Evolutionary conservation across 2,329 filamentous ascomycete genomes (phyloP).

Genomic region (Westerdykella sp.): DNA sequence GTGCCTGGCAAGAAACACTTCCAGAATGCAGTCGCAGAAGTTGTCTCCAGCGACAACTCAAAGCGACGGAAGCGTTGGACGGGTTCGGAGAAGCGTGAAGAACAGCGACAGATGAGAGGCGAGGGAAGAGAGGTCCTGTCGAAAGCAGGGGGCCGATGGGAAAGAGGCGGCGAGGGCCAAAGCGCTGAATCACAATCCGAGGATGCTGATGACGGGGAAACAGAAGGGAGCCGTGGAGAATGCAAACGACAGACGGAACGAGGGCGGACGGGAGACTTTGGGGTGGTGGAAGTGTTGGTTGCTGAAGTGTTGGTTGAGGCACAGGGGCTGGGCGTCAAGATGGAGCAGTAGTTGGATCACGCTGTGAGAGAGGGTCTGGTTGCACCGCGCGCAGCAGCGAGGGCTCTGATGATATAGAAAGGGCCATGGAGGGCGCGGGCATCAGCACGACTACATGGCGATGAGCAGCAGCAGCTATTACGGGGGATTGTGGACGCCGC

Average conservation of each 20-base stretch:
- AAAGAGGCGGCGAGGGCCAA: conserved; percentile 28
- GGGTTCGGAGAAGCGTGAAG: neutral
- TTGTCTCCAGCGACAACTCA: neutral
- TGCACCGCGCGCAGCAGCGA: conserved; percentile 5
- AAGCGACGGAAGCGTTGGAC: neutral
- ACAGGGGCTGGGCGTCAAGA: neutral
- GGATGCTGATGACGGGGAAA: conserved; percentile 17
- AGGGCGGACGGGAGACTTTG: conserved; percentile 4
- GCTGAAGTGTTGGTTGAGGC: conserved; percentile 2
- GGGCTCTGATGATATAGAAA: conserved; percentile 4
- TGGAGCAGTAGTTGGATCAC: neutral
- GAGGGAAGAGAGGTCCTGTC: conserved; percentile 20
- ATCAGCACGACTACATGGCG: neutral
- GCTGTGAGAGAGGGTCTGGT: neutral
- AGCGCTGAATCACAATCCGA: conserved; percentile 33
- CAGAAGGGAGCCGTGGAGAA: conserved; percentile 9
- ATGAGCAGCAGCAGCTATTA: neutral
- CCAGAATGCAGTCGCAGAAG: conserved; percentile 19
- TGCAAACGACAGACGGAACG: conserved; percentile 18
- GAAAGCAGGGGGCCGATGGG: conserved; percentile 25
- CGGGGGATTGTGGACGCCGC: neutral
- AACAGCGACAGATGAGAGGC: neutral
- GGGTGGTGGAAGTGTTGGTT: too few relatives aligned
- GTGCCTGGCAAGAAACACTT: conserved; percentile 16
- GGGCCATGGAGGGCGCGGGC: conserved; percentile 3